Percentiles rank a stretch among this genome's conserved stretches.
phyloP scores from a whole-genome alignment of 495 filamentous ascomycete genomes.

The Melanomma pulvis-pyrius region DNA sequence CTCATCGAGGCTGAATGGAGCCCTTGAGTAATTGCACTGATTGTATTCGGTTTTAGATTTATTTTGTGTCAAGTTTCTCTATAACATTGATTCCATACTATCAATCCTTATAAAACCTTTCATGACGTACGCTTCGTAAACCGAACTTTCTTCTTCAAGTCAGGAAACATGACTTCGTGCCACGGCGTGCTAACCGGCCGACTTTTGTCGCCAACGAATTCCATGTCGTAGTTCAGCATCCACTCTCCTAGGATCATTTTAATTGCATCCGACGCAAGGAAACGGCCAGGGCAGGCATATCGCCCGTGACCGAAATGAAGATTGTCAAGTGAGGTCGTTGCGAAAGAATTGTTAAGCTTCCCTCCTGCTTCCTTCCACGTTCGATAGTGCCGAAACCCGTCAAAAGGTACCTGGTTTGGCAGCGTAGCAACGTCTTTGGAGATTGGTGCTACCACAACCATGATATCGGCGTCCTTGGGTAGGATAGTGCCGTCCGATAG shows the following conservation, averaged over 20 bases:
- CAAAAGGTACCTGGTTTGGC: constrained; percentile 52
- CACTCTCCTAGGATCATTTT: constrained; percentile 46
- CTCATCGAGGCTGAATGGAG: constrained; percentile 4
- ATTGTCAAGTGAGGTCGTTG: constrained; percentile 49
- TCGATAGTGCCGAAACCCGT: constrained; percentile 57
- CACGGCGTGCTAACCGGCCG: neutral
- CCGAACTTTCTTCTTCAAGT: constrained; percentile 1
- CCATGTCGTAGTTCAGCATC: constrained; percentile 34
- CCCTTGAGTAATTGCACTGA: neutral
- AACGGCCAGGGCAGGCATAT: constrained; percentile 59
- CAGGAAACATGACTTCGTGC: constrained; percentile 9
- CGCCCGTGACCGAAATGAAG: constrained; percentile 54
- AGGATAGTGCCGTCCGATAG: constrained; percentile 34
- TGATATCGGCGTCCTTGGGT: constrained; percentile 13
- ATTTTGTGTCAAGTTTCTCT: too few species aligned
- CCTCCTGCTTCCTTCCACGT: constrained; percentile 46
- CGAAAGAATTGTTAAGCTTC: constrained; percentile 48
- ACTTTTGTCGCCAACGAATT: constrained; percentile 7
- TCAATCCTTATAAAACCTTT: too few species aligned
- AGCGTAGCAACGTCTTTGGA: constrained; percentile 7
- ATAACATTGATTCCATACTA: too few species aligned
- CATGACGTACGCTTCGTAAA: neutral
- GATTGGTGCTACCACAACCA: constrained; percentile 8
- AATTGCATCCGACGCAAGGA: constrained; percentile 54
- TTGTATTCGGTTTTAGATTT: too few species aligned